Evolutionary conservation across 768 basidiomycete species (phyloP), one percentile per base, ranked within the genome.

Genomic region (Boletus insuetus): DNA sequence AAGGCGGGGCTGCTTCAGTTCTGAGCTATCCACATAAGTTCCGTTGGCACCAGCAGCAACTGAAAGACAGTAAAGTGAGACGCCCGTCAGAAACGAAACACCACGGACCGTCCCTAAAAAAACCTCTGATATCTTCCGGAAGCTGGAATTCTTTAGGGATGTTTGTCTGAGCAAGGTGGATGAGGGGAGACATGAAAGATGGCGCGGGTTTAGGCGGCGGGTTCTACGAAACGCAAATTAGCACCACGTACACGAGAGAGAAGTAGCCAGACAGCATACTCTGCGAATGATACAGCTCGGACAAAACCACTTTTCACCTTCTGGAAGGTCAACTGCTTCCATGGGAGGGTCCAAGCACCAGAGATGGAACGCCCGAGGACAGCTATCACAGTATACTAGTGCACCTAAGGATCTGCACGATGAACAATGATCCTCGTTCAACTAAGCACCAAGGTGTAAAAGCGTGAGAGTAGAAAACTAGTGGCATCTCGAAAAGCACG

Each of bases 341-440:
- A 98, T 82, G 20, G 97, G 97, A 50, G 97, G 97, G 71, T 99
- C 90, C 60, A 99, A 80, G 72, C 97, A 99, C 82, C 89, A 87
- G 56, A 98, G 85, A 74, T 99, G 97, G 72, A 97, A 99, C 8
- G 94, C 93, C 59, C 89, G 78, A 35, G 96, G 92, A 69, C 97
- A 99, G 19, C 95, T 94, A 71, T 98, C 97, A 72, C 97, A 99
- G 70, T 97, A 98, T 19, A 99, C 83, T 57, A 98, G 80, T 42
- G 89, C 83, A 46, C 96, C 96, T 60, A 78, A 65, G 24, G 87
- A 91, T 63, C 86, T 85, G 69, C 90, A 93, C 17, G 90, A 82
- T 58, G 89, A 91, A 67, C 90, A 93, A 65, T 92, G 88, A 67
- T 93, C 90, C 68, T 92, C 85, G 70, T 92, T 91, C 63, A 77